A percentile compares a stretch with the other conserved stretches of the same genome.
phyloP scores from a whole-genome alignment of 495 filamentous ascomycete species.

The Aspergillus homomorphus region DNA sequence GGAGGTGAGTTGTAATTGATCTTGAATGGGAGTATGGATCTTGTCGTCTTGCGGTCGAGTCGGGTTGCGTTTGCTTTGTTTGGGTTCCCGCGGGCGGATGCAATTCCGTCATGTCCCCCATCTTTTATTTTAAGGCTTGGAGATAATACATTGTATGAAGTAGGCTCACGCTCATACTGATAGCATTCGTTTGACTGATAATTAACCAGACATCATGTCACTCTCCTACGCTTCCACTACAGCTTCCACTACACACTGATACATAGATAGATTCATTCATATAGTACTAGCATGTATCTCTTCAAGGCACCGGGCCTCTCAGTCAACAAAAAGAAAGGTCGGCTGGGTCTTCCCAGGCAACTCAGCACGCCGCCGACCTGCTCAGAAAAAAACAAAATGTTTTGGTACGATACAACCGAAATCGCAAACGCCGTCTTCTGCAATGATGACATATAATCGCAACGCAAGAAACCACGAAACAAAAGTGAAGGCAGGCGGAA shows the following conservation, averaged over 20 bases:
- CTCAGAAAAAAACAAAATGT: slow-evolving; percentile 5
- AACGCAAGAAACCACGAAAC: slow-evolving; percentile 1
- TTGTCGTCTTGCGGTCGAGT: slow-evolving; percentile 18
- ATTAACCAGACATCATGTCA: too few species aligned
- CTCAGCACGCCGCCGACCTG: slow-evolving; percentile 1
- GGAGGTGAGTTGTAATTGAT: too few species aligned
- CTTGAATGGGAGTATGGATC: slow-evolving; percentile 11
- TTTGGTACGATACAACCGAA: slow-evolving; percentile 12
- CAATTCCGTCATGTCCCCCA: not conserved
- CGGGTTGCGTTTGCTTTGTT: slow-evolving; percentile 1
- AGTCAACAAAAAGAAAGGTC: not conserved
- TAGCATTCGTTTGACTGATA: too few species aligned
- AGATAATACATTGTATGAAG: too few species aligned
- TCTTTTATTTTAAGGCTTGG: too few species aligned
- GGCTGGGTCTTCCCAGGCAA: not conserved
- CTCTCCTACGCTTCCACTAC: too few species aligned
- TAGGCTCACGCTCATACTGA: too few species aligned
- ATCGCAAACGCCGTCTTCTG: slow-evolving; percentile 28
- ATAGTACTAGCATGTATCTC: slow-evolving; percentile 1
- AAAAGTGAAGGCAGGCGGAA: slow-evolving; percentile 8
- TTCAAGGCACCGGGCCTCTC: slow-evolving; percentile 5
- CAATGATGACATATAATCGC: slow-evolving; percentile 16
- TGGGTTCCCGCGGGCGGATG: not conserved
- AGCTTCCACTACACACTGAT: not conserved
- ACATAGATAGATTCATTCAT: slow-evolving; percentile 1